Conservation (phyloP, 805 yeast genomes). For the Sungouiella thailandica region DNA sequence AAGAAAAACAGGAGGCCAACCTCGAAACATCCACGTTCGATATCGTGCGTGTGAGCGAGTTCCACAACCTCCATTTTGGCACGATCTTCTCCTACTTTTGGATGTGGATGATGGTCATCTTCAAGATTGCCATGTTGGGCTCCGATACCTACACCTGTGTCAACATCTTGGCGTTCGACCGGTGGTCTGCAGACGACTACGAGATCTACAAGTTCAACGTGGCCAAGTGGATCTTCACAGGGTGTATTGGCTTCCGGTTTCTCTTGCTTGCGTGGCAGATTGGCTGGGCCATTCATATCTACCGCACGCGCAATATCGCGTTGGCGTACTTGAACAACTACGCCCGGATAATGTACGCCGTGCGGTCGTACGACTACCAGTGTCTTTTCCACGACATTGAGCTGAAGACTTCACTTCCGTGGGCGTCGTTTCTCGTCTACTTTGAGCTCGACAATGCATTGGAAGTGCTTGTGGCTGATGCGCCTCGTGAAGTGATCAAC, state of each 20-base stretch:
- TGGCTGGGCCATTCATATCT: constrained; percentile 53
- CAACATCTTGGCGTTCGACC: constrained; percentile 63
- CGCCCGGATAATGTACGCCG: constrained; percentile 54
- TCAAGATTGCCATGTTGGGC: constrained; percentile 49
- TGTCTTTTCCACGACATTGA: constrained; percentile 71
- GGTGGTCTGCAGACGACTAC: constrained; percentile 55
- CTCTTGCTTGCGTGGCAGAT: constrained; percentile 52
- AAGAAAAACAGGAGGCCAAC: constrained; percentile 8
- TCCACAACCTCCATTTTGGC: constrained; percentile 39
- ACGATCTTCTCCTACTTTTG: constrained; percentile 42
- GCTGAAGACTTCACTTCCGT: constrained; percentile 57
- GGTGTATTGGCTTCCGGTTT: constrained; percentile 72
- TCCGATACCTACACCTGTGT: constrained; percentile 79
- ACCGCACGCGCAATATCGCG: constrained; percentile 59
- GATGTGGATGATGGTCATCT: constrained; percentile 43
- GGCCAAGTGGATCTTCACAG: constrained; percentile 70
- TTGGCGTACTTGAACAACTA: constrained; percentile 62
- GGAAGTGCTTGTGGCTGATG: constrained; percentile 65
- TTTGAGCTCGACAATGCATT: constrained; percentile 61
- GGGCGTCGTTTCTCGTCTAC: constrained; percentile 61
- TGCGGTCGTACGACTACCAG: constrained; percentile 56
- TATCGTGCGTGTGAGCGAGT: constrained; percentile 41
- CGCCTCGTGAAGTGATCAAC: constrained; percentile 84
- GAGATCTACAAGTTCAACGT: constrained; percentile 44
- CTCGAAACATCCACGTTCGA: constrained; percentile 44